phyloP scores from a whole-genome alignment of 768 basidiomycete genomes.

The Naematelia encephala region DNA sequence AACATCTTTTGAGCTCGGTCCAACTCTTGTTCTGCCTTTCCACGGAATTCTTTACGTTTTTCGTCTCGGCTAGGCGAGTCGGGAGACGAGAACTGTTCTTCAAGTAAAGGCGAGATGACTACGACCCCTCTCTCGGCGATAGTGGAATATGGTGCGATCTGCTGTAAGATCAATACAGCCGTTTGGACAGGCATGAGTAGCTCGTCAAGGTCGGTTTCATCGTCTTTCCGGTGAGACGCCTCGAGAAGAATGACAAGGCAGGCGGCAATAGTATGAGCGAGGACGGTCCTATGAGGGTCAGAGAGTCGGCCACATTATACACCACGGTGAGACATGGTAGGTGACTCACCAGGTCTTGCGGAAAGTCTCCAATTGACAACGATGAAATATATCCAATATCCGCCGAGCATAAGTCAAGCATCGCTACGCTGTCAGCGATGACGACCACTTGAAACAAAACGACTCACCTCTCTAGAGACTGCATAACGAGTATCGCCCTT shows the following conservation, averaged over 20 bases:
- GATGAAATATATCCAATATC: constrained; percentile 5
- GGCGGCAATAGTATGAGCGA: constrained; percentile 4
- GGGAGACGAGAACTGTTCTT: neutral
- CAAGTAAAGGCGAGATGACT: neutral
- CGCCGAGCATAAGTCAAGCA: constrained; percentile 9
- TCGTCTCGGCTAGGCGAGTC: neutral
- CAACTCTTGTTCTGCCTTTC: neutral
- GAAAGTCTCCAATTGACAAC: constrained; percentile 8
- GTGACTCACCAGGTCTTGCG: constrained; percentile 4
- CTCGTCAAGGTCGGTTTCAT: neutral
- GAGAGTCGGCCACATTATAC: neutral
- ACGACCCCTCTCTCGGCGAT: neutral
- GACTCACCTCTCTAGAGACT: constrained; percentile 12
- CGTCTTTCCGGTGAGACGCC: constrained; percentile 1
- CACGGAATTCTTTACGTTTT: neutral
- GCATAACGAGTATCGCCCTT: constrained; percentile 13
- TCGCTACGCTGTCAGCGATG: neutral
- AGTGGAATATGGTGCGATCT: neutral
- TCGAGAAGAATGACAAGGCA: constrained; percentile 6
- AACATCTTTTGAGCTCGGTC: neutral
- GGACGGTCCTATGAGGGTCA: constrained; percentile 1
- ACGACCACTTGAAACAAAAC: neutral
- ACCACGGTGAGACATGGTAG: neutral
- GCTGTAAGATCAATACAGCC: neutral
- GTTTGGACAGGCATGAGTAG: neutral